phyloP scores from a whole-genome alignment of 768 basidiomycete genomes.

The Russula lepida region DNA sequence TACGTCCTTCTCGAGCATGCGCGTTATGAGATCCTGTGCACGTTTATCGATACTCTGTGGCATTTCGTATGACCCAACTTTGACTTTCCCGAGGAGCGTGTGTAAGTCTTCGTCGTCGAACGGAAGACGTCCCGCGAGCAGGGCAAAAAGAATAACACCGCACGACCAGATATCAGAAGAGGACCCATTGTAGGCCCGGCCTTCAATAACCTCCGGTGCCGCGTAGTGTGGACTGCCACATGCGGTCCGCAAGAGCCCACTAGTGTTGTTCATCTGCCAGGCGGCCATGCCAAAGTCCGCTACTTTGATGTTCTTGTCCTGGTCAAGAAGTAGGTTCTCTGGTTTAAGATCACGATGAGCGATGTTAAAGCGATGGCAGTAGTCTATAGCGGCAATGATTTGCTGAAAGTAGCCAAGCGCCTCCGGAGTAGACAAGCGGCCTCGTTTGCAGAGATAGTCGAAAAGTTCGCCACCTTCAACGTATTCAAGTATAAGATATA shows the following conservation, averaged over 20 bases:
- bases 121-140: slow-evolving; percentile 82
- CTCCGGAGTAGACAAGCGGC: slow-evolving; percentile 59
- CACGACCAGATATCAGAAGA: slow-evolving; percentile 97
- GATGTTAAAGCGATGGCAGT: slow-evolving; percentile 91
- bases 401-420: slow-evolving; percentile 87
- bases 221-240: slow-evolving; percentile 96
- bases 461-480: slow-evolving; percentile 93
- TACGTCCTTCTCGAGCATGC: slow-evolving; percentile 76
- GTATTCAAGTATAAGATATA: slow-evolving; percentile 91
- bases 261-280: slow-evolving; percentile 61
- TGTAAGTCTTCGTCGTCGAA: slow-evolving; percentile 86
- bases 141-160: slow-evolving; percentile 84
- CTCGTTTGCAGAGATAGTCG: slow-evolving; percentile 78
- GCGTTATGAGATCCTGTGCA: slow-evolving; percentile 67
- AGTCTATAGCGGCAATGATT: slow-evolving; percentile 85
- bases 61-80: slow-evolving; percentile 63
- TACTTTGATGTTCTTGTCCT: slow-evolving; percentile 81
- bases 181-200: slow-evolving; percentile 74
- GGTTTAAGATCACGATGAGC: slow-evolving; percentile 89
- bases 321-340: slow-evolving; percentile 85
- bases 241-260: slow-evolving; percentile 62
- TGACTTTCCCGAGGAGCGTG: slow-evolving; percentile 74
- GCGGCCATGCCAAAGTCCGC: slow-evolving; percentile 98
- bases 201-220: slow-evolving; percentile 83
- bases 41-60: slow-evolving; percentile 57